Percentiles rank a stretch among this genome's conserved stretches.
Conservation (phyloP, 2,329 filamentous ascomycete species). For the Pseudogymnoascus sp. region DNA sequence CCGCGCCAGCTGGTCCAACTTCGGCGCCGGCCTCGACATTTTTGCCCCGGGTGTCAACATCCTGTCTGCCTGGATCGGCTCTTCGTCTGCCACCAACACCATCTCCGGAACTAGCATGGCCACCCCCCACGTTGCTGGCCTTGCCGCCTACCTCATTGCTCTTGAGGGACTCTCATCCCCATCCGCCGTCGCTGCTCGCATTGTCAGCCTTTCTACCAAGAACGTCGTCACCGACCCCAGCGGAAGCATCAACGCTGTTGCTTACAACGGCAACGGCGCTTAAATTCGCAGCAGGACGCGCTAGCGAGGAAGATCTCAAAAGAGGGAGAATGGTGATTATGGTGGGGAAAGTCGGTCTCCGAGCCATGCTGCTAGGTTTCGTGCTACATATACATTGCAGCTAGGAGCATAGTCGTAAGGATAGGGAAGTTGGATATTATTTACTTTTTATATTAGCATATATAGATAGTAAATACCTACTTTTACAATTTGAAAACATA, state of each 20-base stretch:
- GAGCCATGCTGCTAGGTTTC: not conserved
- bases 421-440: not conserved
- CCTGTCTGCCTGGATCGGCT: constrained; percentile 39
- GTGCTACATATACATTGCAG: not conserved
- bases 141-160: constrained; percentile 49
- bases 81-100: constrained; percentile 37
- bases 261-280: constrained; percentile 44
- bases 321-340: not conserved
- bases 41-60: constrained; percentile 42
- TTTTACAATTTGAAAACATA: too few species aligned
- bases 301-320: not conserved
- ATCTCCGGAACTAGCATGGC: constrained; percentile 57
- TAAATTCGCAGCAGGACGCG: constrained; percentile 15
- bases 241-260: constrained; percentile 44
- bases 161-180: constrained; percentile 38
- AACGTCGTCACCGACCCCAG: constrained; percentile 34
- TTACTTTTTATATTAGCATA: not conserved
- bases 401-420: not conserved
- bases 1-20: constrained; percentile 43
- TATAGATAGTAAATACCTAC: not conserved
- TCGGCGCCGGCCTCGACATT: constrained; percentile 41
- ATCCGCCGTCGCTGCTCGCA: constrained; percentile 39
- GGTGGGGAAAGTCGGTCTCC: not conserved
- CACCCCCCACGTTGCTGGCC: constrained; percentile 50
- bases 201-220: constrained; percentile 36